These are phyloP conservation scores for Cryptosporidium xiaoi DNA, from an alignment of 169 alveolate genomes.

Conservation along the genomic window DNA sequence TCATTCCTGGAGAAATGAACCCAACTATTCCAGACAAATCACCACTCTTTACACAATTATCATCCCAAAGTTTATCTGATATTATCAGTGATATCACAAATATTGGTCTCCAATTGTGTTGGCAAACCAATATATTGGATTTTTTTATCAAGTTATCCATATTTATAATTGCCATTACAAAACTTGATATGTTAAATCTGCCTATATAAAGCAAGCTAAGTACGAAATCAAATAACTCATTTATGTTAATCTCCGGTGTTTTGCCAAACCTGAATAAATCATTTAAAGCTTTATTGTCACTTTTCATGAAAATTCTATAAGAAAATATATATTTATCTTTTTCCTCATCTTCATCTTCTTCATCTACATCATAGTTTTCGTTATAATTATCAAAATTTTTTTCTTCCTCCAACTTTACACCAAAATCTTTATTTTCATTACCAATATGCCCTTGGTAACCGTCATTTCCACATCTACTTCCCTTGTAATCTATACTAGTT, in stretches of 20 bases:
- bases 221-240: constrained; percentile 63
- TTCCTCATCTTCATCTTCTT: not conserved
- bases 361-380: not conserved
- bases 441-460: too few species aligned
- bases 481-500: too few species aligned
- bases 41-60: constrained; percentile 62
- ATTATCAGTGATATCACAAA: constrained; percentile 33
- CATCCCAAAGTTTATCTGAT: constrained; percentile 72
- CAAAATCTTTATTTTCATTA: not conserved
- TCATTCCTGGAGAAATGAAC: constrained; percentile 28
- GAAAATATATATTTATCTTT: not conserved
- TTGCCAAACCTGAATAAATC: constrained; percentile 52
- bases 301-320: constrained; percentile 13
- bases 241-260: constrained; percentile 23
- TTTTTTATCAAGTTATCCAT: constrained; percentile 1
- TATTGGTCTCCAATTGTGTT: constrained; percentile 69
- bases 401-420: not conserved
- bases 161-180: constrained; percentile 49
- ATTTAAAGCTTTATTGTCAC: not conserved
- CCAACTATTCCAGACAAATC: constrained; percentile 43
- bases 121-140: constrained; percentile 35
- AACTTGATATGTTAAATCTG: constrained; percentile 53
- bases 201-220: constrained; percentile 44
- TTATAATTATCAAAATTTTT: not conserved
- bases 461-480: too few species aligned